Evolutionary conservation across 1,284 basidiomycete species (phyloP).

Genomic region (Apiotrichum veenhuisii): DNA sequence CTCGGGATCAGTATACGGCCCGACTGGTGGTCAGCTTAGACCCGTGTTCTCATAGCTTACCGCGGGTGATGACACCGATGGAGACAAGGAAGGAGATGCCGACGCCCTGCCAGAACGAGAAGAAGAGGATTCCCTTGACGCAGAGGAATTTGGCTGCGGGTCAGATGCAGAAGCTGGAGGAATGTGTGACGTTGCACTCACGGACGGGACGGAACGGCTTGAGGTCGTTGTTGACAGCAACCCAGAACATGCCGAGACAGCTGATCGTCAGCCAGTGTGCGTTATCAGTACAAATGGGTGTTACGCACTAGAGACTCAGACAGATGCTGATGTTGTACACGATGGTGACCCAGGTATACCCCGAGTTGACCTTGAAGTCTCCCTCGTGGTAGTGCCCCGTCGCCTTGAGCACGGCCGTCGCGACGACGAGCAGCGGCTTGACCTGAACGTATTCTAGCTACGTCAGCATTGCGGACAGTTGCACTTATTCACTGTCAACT

Average conservation of each 20-base stretch:
- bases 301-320: constrained; percentile 46
- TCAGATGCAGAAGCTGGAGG: background rate
- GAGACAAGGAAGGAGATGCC: constrained; percentile 84
- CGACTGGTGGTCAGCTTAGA: constrained; percentile 52
- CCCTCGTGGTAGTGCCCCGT: constrained; percentile 88
- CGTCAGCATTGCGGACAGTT: background rate
- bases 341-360: constrained; percentile 87
- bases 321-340: constrained; percentile 60
- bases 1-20: constrained; percentile 84
- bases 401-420: constrained; percentile 81
- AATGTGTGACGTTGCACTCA: constrained; percentile 21
- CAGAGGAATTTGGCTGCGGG: constrained; percentile 87
- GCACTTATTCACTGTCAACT: constrained; percentile 39
- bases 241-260: constrained; percentile 92
- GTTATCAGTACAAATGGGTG: background rate
- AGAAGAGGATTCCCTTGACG: constrained; percentile 96
- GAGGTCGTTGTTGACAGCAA: constrained; percentile 78
- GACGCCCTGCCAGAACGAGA: constrained; percentile 96
- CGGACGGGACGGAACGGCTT: constrained; percentile 72
- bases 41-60: constrained; percentile 25
- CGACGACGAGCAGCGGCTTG: constrained; percentile 82
- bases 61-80: constrained; percentile 65
- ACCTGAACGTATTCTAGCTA: constrained; percentile 91
- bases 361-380: constrained; percentile 72
- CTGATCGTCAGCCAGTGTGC: constrained; percentile 59